Percentiles rank a stretch among this genome's conserved stretches.
phyloP scores from a whole-genome alignment of 2,329 filamentous ascomycete genomes.

The Aspergillus texensis region DNA sequence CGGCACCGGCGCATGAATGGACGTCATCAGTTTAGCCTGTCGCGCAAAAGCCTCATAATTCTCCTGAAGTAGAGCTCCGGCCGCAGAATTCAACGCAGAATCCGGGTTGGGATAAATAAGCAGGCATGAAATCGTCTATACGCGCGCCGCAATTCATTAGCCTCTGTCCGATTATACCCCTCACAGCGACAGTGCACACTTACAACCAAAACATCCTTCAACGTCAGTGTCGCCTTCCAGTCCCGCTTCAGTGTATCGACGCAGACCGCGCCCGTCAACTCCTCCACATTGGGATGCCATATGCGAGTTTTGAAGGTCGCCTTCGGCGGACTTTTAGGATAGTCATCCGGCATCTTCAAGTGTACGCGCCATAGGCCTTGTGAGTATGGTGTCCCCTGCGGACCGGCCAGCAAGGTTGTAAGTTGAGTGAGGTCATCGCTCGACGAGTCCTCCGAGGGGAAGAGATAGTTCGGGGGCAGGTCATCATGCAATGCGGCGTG shows the following conservation, averaged over 20 bases:
- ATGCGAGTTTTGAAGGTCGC: constrained; percentile 63
- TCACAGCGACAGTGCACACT: constrained; percentile 20
- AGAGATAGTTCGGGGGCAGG: constrained; percentile 65
- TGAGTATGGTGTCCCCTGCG: constrained; percentile 62
- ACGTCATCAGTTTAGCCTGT: constrained; percentile 63
- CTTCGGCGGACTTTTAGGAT: constrained; percentile 54
- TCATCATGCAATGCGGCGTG: constrained; percentile 59
- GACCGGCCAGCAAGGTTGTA: constrained; percentile 61
- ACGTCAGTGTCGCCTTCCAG: constrained; percentile 60
- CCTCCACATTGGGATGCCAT: constrained; percentile 68
- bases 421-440: constrained; percentile 61
- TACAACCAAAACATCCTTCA: constrained; percentile 60
- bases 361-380: constrained; percentile 62
- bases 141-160: not conserved
- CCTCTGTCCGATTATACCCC: not conserved
- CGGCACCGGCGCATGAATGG: constrained; percentile 61
- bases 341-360: constrained; percentile 61
- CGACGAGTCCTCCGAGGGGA: constrained; percentile 46
- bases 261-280: constrained; percentile 63
- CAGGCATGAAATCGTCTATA: constrained; percentile 61
- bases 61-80: constrained; percentile 61
- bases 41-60: constrained; percentile 61
- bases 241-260: constrained; percentile 67
- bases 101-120: constrained; percentile 67
- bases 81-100: constrained; percentile 64